Conservation (phyloP, 805 yeast species). For the Hanseniaspora nectarophila region DNA sequence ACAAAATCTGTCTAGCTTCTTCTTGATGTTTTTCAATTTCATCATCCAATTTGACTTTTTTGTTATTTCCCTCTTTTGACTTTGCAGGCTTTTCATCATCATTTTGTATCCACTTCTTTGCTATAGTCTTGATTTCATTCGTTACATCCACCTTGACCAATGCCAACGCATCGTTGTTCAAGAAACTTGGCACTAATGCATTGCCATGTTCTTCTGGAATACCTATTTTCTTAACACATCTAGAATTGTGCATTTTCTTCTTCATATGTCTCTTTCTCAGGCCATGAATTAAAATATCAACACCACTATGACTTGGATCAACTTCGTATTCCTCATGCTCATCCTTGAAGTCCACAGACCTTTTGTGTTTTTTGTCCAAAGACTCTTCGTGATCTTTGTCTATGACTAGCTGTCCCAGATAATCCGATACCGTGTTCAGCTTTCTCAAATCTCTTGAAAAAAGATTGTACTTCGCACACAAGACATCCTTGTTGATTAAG, state of each 20-base stretch:
- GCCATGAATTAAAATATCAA: background rate
- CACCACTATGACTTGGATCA: conserved; percentile 13
- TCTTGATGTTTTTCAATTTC: conserved; percentile 1
- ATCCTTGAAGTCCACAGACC: background rate
- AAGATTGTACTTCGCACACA: conserved; percentile 10
- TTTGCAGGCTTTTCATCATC: conserved; percentile 18
- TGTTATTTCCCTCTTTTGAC: conserved; percentile 21
- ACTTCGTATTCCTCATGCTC: background rate
- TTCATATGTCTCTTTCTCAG: background rate
- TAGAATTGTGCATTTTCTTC: conserved; percentile 11
- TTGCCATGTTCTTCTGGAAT: background rate
- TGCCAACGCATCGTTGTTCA: background rate
- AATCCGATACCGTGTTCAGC: conserved; percentile 12
- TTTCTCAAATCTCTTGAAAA: conserved; percentile 15
- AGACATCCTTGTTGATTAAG: conserved; percentile 6
- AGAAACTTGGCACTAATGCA: conserved; percentile 54
- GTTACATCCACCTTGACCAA: background rate
- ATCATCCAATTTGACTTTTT: background rate
- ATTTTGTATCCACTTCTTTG: background rate
- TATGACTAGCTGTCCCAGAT: conserved; percentile 6
- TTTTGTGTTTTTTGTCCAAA: background rate
- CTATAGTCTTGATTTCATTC: background rate
- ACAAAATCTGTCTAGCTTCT: background rate
- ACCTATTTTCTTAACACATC: conserved; percentile 21
- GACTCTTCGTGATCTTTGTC: background rate